phyloP scores from a whole-genome alignment of 768 basidiomycete species.

The Tricholoma saponaceum region DNA sequence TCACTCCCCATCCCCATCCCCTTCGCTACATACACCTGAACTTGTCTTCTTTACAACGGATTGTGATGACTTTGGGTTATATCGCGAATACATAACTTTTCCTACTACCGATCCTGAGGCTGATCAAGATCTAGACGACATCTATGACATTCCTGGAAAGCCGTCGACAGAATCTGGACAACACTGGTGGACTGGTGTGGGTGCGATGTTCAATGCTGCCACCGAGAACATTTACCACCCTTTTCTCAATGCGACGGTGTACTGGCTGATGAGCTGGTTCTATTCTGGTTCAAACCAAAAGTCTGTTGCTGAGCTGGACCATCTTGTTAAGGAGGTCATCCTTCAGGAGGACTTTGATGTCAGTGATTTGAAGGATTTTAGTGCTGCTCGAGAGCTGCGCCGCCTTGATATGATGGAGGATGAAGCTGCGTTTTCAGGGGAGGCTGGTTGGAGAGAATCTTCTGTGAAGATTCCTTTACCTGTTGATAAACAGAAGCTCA shows the following conservation, averaged over 20 bases:
- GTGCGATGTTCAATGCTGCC: neutral
- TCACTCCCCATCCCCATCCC: neutral
- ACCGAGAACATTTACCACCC: neutral
- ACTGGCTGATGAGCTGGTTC: neutral
- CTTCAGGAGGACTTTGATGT: neutral
- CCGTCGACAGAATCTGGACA: neutral
- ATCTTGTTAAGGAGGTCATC: neutral
- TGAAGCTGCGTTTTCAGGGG: neutral
- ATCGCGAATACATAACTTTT: slow-evolving; percentile 14
- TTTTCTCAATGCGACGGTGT: neutral
- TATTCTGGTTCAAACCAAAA: neutral
- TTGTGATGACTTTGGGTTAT: slow-evolving; percentile 18
- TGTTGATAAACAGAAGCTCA: neutral
- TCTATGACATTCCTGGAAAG: slow-evolving; percentile 10
- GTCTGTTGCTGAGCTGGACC: neutral
- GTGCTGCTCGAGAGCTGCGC: slow-evolving; percentile 1
- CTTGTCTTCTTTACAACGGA: slow-evolving; percentile 9
- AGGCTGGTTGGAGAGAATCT: slow-evolving; percentile 1
- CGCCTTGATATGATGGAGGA: neutral
- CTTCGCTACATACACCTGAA: neutral
- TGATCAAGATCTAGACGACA: slow-evolving; percentile 7
- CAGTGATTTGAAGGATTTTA: neutral
- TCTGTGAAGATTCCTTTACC: neutral
- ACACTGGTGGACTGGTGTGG: neutral
- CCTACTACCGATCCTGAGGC: slow-evolving; percentile 17